Base-by-base conservation (phyloP, 129 eudicot species). In the Cynara cardunculus region DNA sequence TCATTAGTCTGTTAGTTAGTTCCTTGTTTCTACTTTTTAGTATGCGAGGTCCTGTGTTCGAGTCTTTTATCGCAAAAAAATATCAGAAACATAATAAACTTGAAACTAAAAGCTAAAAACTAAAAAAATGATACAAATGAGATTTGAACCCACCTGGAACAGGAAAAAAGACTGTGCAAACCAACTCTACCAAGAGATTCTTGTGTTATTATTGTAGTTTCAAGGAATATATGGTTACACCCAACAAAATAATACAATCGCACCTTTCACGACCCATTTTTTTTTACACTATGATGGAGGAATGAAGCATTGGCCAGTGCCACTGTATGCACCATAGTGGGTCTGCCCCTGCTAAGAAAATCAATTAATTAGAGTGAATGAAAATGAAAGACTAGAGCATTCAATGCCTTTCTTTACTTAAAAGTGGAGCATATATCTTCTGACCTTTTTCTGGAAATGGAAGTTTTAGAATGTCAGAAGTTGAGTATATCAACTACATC, bases 341-440 rank as follows among this genome's bases (percentile, higher is more conserved):
- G 59, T 46, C 59, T 19, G 7, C 59, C 59, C 19, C 19, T 16
- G 19, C 14, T 46, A 46, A 46, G 59, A 46, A 46, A 46, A 46
- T 10, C 5, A 64, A 64, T 44, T 34, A 80, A 37, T 46, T 30
- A 49, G 44, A 75, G 65, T 10, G 21, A 34, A 46, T 24, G 71
- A 71, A 25, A 75, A 74, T 24, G 73, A 76, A 83, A 80, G 80
- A 78, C 83, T 72, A 83, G 81, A 74, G 84, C 37, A 84, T 77
- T 81, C 66, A 80, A 56, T 68, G 28, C 87, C 80, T 76, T 69
- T 68, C 87, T 73, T 84, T 80, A 84, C 73, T 65, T 37, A 31
- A 84, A 84, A 81, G 90, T 80, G 70, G 80, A 80, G 89, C 81
- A 87, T 87, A 73, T 86, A 64, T 86, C 72, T 79, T 80, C 41